Conservation (phyloP, 139 green algal species). For the Auxenochlorella protothecoides region DNA sequence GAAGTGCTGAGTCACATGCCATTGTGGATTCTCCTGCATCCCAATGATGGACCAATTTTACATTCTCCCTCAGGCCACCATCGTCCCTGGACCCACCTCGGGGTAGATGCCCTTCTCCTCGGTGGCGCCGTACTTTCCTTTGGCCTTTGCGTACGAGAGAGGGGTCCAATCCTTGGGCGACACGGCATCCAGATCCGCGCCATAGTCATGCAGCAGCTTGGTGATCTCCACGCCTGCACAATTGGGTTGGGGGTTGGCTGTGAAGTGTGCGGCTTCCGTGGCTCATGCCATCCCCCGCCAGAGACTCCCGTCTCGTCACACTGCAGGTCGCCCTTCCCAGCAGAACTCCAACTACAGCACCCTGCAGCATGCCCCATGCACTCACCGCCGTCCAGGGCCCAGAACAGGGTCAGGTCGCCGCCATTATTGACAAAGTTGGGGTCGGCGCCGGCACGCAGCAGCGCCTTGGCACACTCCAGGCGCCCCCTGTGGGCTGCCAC, state of each 20-base stretch:
- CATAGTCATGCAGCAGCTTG: slow-evolving; percentile 69
- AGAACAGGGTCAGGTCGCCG: slow-evolving; percentile 81
- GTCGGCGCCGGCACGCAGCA: slow-evolving; percentile 76
- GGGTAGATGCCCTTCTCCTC: slow-evolving; percentile 93
- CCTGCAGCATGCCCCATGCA: neutral
- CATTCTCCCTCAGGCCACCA: too few relatives aligned
- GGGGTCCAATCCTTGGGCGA: slow-evolving; percentile 75
- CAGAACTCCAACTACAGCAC: too few relatives aligned
- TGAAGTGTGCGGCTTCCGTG: neutral
- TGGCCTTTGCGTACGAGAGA: slow-evolving; percentile 75
- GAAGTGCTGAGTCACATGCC: too few relatives aligned
- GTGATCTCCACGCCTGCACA: slow-evolving; percentile 65
- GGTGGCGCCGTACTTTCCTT: slow-evolving; percentile 90
- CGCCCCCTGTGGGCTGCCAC: slow-evolving; percentile 64
- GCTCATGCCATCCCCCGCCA: too few relatives aligned
- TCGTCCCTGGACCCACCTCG: slow-evolving; percentile 44
- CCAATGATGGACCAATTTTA: too few relatives aligned
- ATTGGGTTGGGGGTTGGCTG: too few relatives aligned
- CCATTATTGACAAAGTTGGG: slow-evolving; percentile 62
- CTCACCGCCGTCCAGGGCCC: slow-evolving; percentile 79
- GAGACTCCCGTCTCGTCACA: too few relatives aligned
- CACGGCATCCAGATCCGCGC: slow-evolving; percentile 56
- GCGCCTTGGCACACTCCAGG: slow-evolving; percentile 70
- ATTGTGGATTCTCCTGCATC: too few relatives aligned
- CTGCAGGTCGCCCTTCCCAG: too few relatives aligned